Percentiles rank a stretch among this genome's conserved stretches.
Evolutionary conservation across 2,329 filamentous ascomycete species (phyloP).

Genomic region (Teratosphaeria gauchensis): DNA sequence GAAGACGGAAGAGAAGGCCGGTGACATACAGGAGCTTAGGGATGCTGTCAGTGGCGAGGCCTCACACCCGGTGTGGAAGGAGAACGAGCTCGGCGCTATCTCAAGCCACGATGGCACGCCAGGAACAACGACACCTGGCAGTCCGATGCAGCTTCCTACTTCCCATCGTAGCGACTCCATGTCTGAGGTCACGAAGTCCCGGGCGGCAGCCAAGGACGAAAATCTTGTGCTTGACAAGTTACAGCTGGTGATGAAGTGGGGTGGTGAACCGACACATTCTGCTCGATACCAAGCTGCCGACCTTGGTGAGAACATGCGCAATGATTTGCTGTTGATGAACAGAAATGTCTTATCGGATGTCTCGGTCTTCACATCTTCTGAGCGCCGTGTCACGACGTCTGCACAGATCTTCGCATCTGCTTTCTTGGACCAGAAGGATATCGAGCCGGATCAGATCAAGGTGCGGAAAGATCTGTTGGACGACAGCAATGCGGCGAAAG

Average conservation of each 20-base stretch:
- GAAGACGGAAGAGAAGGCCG: slow-evolving; percentile 4
- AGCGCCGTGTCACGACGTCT: slow-evolving; percentile 86
- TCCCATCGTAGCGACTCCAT: slow-evolving; percentile 67
- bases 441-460: slow-evolving; percentile 76
- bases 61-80: slow-evolving; percentile 1
- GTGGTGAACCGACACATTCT: slow-evolving; percentile 93
- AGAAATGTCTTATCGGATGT: slow-evolving; percentile 86
- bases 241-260: slow-evolving; percentile 98
- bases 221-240: slow-evolving; percentile 90
- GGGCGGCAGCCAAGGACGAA: slow-evolving; percentile 87
- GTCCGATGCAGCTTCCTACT: slow-evolving; percentile 36
- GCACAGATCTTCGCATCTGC: slow-evolving; percentile 91
- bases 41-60: slow-evolving; percentile 2
- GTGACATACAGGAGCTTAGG: slow-evolving; percentile 3
- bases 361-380: slow-evolving; percentile 89
- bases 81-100: slow-evolving; percentile 2
- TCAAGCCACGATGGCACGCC: slow-evolving; percentile 20
- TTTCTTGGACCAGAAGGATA: slow-evolving; percentile 78
- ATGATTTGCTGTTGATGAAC: slow-evolving; percentile 88
- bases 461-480: slow-evolving; percentile 91
- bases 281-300: slow-evolving; percentile 94
- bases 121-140: slow-evolving; percentile 14
- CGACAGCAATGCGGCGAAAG: slow-evolving; percentile 96
- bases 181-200: slow-evolving; percentile 82
- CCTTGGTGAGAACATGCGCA: slow-evolving; percentile 88